Evolutionary conservation across 2,329 filamentous ascomycete species (phyloP), one percentile per base, ranked within the genome.

Genomic region (Hirsutella thompsonii): DNA sequence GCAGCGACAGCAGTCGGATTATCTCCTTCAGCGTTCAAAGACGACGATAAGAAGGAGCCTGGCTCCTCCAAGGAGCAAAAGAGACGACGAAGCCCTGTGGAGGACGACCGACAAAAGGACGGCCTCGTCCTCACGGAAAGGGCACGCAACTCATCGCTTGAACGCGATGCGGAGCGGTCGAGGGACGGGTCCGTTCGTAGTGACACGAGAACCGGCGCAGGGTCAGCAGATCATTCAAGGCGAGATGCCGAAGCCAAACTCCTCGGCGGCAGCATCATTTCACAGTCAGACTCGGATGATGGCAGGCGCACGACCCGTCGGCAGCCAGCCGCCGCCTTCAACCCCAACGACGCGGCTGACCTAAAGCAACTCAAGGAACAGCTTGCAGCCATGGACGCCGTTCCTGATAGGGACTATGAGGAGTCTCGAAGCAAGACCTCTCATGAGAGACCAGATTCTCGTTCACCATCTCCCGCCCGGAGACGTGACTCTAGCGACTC

Each of bases 261-360:
- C 18, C 57, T 51, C 14, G 59, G 56, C 29, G 63, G 68, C 18
- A 52, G 51, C n/a, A 44, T 50, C 20, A 44, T 52, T 34, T 52
- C 61, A 43, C 41, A 61, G 46, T 55, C 69, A 3, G 56, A 61
- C 42, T 69, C 68, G 0, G 64, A 68, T 20, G 59, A 67, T 30
- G 55, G 51, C n/a, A 63, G 60, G 41, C 54, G 56, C 38, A 45
- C 55, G 8, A 57, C 58, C 16, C 63, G 68, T 34, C 62, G 63
- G 6, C 52, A 52, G 14, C 49, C 56, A 29, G 59, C 67, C 1
- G 54, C 57, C 34, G 60, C 58, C 2, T 77, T 77, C 45, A 62
- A 74, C 43, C 72, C 72, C 5, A 76, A 68, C 21, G 67, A 77
- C 47, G 62, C 70, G 3, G 63, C 61, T 23, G 68, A 68, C 14